Base-by-base conservation (phyloP, 2,329 filamentous ascomycete genomes). In the Achaetomium macrosporum region DNA sequence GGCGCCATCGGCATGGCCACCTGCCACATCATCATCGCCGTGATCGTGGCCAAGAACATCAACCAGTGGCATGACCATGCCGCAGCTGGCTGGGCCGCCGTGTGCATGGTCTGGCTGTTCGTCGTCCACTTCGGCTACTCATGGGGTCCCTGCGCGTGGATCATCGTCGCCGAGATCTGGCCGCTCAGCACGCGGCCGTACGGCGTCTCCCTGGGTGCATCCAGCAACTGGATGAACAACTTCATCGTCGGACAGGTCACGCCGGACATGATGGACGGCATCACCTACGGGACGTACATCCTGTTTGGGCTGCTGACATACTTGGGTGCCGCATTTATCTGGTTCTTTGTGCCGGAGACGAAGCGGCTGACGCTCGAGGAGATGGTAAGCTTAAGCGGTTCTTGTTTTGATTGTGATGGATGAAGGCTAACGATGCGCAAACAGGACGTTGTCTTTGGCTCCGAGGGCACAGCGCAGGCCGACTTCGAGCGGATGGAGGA, bases 101-200 rank as follows among this genome's bases (percentile, higher is more conserved):
- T 77, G 2, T 70, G 65, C 48, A 85, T 87, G 79, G 81, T 87
- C 9, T 90, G 86, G 85, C 73, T 90, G 0, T 90, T 87, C 58
- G 82, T 88, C 29, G 73, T 88, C 30, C 79, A 87, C 67, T 90
- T 90, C 62, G 87, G 84, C 30, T 89, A 88, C 65, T 83, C 78
- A 0, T 90, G 86, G 86, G 84, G 85, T 0, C 86, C 85, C 2
- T 85, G 82, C 61, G 79, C 83, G 0, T 90, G 87, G 87, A 87
- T 88, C 55, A 75, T 90, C 51, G 78, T 88, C 1, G 80, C 84
- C 2, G 87, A 90, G 68, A 81, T 90, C 40, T 90, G 84, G 82
- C 87, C 86, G 0, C 69, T 89, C 5, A 83, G 79, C 53, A 82
- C 82, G 10, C 77, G 85, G 2, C 79, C 87, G 0, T 87, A 89